Percentiles rank a stretch among this genome's conserved stretches.
These are phyloP conservation scores for Salvia rosmarinus DNA, from an alignment of 257 asterid species.

Conservation along the genomic window DNA sequence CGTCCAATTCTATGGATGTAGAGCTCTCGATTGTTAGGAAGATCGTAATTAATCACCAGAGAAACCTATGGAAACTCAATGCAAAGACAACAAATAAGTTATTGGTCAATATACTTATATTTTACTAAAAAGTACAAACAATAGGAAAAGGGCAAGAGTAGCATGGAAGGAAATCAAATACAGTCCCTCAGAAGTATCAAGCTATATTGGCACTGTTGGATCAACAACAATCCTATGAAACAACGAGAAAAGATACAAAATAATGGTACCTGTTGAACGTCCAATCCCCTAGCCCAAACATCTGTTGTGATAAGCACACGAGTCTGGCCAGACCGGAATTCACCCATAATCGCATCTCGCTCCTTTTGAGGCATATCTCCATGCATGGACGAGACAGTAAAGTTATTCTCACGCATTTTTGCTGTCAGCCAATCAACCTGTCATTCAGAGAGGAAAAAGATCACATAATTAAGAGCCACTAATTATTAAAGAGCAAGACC, in stretches of 20 bases:
- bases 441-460: constrained; percentile 2
- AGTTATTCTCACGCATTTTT: constrained; percentile 86
- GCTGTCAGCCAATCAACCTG: constrained; percentile 97
- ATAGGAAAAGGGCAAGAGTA: neutral
- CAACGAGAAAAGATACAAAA: constrained; percentile 2
- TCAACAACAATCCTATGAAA: neutral
- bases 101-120: neutral
- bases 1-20: constrained; percentile 96
- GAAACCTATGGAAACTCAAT: constrained; percentile 58
- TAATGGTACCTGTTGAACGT: constrained; percentile 85
- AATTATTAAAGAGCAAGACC: too few species aligned
- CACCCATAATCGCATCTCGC: constrained; percentile 86
- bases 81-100: constrained; percentile 22
- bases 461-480: neutral
- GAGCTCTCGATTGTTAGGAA: constrained; percentile 92
- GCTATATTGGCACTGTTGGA: too few species aligned
- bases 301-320: constrained; percentile 98
- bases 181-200: neutral
- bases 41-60: constrained; percentile 89
- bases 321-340: constrained; percentile 81
- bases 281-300: constrained; percentile 99
- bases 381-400: constrained; percentile 94
- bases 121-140: neutral
- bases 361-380: constrained; percentile 99
- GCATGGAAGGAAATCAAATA: neutral